Conservation (phyloP, 2,329 filamentous ascomycete species). For the Xylariaceae sp. region DNA sequence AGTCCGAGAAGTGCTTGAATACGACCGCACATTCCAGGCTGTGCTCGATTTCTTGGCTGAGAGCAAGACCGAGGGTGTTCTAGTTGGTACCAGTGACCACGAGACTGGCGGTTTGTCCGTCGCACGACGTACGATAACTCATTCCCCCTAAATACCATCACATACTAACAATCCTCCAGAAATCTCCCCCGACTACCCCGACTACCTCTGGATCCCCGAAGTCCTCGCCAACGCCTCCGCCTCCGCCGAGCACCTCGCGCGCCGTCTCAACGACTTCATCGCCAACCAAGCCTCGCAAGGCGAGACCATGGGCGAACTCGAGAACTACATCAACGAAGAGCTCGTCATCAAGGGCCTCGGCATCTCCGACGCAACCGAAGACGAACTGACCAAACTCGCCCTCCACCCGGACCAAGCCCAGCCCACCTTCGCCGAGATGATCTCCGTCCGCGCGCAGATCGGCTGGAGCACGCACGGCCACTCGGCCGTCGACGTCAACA, state of each 20-base stretch:
- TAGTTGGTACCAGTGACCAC: slow-evolving; percentile 91
- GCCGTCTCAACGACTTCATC: slow-evolving; percentile 58
- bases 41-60: slow-evolving; percentile 80
- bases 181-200: slow-evolving; percentile 46
- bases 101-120: slow-evolving; percentile 87
- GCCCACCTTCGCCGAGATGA: slow-evolving; percentile 70
- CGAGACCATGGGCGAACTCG: slow-evolving; percentile 38
- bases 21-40: slow-evolving; percentile 76
- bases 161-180: slow-evolving; percentile 33
- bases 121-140: slow-evolving; percentile 59
- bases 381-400: slow-evolving; percentile 65
- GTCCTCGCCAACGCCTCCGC: slow-evolving; percentile 73
- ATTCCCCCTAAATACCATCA: not conserved
- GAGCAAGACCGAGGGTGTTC: slow-evolving; percentile 66
- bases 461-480: slow-evolving; percentile 96
- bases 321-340: slow-evolving; percentile 61
- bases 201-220: slow-evolving; percentile 73
- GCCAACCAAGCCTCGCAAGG: slow-evolving; percentile 24
- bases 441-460: slow-evolving; percentile 80
- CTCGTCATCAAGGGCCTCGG: slow-evolving; percentile 69
- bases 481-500: slow-evolving; percentile 90
- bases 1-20: slow-evolving; percentile 89
- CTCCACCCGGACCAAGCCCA: slow-evolving; percentile 50
- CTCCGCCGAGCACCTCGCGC: slow-evolving; percentile 65
- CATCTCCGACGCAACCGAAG: slow-evolving; percentile 64